These are phyloP conservation scores for Bacterosira constricta DNA, from an alignment of 108 stramenopile genomes.

Conservation along the genomic window DNA sequence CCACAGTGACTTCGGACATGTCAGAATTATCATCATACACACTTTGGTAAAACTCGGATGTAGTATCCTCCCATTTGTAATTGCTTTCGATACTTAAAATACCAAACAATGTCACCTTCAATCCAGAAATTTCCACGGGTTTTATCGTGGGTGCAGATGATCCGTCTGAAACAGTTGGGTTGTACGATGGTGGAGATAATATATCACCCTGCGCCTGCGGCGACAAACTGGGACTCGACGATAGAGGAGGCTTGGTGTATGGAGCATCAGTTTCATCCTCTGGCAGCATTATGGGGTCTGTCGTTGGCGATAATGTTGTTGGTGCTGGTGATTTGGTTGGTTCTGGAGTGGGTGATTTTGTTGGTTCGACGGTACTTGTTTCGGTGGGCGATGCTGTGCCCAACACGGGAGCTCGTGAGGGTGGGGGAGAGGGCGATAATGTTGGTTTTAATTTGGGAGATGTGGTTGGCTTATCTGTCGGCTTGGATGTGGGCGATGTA, in stretches of 20 bases:
- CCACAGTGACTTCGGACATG: not conserved
- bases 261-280: constrained; percentile 1
- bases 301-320: constrained; percentile 6
- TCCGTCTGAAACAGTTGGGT: not conserved
- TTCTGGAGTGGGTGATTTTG: not conserved
- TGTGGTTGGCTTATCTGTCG: not conserved
- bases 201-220: too few relatives aligned
- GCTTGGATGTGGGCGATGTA: constrained; percentile 1
- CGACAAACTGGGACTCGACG: constrained; percentile 12
- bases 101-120: not conserved
- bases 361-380: not conserved
- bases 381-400: not conserved
- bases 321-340: constrained; percentile 14
- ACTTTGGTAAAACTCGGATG: not conserved
- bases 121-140: not conserved
- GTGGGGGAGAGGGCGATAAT: not conserved
- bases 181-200: too few relatives aligned
- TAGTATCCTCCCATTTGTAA: not conserved
- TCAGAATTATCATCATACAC: not conserved
- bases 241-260: not conserved
- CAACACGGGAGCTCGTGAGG: constrained; percentile 4
- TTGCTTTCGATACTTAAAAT: not conserved
- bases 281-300: constrained; percentile 1
- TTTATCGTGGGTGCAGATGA: not conserved
- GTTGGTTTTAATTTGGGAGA: not conserved